A percentile compares a stretch with the other conserved stretches of the same genome.
These are phyloP conservation scores for Claviceps purpurea DNA, from an alignment of 2,329 filamentous ascomycete genomes.

Conservation along the genomic window DNA sequence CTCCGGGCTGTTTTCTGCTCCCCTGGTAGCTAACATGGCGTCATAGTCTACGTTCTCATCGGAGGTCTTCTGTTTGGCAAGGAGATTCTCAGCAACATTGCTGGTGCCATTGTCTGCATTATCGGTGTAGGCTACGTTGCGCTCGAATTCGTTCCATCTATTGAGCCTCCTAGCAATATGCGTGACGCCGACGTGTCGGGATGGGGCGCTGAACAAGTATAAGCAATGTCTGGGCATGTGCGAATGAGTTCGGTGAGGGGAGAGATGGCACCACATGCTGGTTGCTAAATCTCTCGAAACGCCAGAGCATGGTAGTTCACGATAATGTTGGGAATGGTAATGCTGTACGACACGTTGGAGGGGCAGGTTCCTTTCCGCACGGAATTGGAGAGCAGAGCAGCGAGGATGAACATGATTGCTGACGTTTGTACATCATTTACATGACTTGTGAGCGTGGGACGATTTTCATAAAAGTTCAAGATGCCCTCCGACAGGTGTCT, in stretches of 20 bases:
- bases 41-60: slow-evolving; percentile 85
- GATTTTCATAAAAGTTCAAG: neutral
- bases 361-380: neutral
- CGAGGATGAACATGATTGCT: neutral
- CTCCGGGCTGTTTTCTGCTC: no score
- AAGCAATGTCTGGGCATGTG: slow-evolving; percentile 14
- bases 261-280: no score
- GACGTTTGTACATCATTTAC: neutral
- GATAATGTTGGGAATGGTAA: neutral
- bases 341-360: neutral
- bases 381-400: neutral
- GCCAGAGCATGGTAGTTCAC: neutral
- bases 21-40: slow-evolving; percentile 3
- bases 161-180: slow-evolving; percentile 73
- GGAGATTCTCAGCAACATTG: slow-evolving; percentile 53
- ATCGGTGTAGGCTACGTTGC: slow-evolving; percentile 66
- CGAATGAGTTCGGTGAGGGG: neutral
- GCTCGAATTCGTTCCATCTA: slow-evolving; percentile 65
- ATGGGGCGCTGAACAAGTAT: slow-evolving; percentile 69
- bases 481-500: neutral
- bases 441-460: neutral
- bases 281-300: neutral
- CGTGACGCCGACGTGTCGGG: slow-evolving; percentile 56
- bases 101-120: slow-evolving; percentile 64
- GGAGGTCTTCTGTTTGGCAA: slow-evolving; percentile 70